Conservation (phyloP, 1,284 basidiomycete genomes). For the Farysia itapuensis region DNA sequence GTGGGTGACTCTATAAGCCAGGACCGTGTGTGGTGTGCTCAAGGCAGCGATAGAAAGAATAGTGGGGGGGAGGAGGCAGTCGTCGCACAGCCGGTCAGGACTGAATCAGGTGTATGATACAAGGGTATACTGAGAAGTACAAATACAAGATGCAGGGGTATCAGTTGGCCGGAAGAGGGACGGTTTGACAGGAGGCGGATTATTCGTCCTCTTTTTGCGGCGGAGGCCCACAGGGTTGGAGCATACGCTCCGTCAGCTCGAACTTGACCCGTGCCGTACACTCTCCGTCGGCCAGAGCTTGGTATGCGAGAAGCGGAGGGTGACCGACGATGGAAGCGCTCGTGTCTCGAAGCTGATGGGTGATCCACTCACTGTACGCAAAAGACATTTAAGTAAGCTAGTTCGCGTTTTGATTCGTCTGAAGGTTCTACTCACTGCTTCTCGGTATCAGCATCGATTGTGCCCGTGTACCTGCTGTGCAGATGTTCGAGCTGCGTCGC, state of each 20-base stretch:
- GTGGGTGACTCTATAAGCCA: slow-evolving; percentile 48
- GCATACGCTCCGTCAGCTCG: slow-evolving; percentile 77
- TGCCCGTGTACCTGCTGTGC: slow-evolving; percentile 93
- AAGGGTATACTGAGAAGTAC: too few species aligned
- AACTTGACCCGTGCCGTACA: slow-evolving; percentile 84
- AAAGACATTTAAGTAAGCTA: too few species aligned
- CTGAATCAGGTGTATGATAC: too few species aligned
- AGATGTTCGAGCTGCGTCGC: slow-evolving; percentile 62
- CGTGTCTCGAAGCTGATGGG: slow-evolving; percentile 95
- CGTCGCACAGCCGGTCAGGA: too few species aligned
- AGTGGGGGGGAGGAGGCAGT: neutral
- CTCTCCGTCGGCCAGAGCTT: slow-evolving; percentile 91
- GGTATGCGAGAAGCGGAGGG: slow-evolving; percentile 78
- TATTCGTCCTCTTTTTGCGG: slow-evolving; percentile 84
- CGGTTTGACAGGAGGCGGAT: neutral
- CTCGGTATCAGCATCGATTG: slow-evolving; percentile 61
- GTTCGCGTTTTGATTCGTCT: too few species aligned
- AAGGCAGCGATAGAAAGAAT: too few species aligned
- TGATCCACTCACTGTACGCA: slow-evolving; percentile 89
- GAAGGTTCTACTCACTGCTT: slow-evolving; percentile 50
- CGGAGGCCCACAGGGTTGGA: slow-evolving; percentile 96
- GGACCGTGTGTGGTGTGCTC: slow-evolving; percentile 16
- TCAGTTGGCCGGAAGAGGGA: neutral
- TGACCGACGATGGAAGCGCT: slow-evolving; percentile 89
- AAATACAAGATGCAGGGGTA: slow-evolving; percentile 10